Evolutionary conservation across 1,284 basidiomycete species (phyloP).

Genomic region (Sphaerobolus stellatus): DNA sequence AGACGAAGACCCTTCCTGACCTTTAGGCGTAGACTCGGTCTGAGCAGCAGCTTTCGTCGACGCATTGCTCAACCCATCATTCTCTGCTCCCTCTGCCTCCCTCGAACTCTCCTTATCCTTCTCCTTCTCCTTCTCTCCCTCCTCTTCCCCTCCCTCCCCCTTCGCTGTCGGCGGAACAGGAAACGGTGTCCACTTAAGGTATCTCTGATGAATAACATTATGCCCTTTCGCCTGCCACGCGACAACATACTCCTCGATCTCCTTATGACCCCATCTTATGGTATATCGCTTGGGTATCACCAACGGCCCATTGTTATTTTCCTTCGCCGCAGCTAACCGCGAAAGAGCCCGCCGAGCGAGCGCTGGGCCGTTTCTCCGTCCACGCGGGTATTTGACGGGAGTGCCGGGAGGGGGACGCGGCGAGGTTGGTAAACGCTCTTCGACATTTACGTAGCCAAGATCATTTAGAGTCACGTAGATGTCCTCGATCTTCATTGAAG

Average conservation of each 20-base stretch:
- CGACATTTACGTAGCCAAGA: constrained; percentile 73
- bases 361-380: constrained; percentile 55
- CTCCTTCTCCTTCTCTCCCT: not conserved
- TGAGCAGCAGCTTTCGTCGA: no score
- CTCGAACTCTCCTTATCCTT: no score
- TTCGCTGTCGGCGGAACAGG: constrained; percentile 62
- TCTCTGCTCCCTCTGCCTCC: no score
- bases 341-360: constrained; percentile 61
- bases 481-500: constrained; percentile 92
- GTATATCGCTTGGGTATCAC: constrained; percentile 73
- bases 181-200: constrained; percentile 95
- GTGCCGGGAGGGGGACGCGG: constrained; percentile 65
- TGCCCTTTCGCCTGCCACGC: constrained; percentile 83
- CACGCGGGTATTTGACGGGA: constrained; percentile 69
- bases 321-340: constrained; percentile 53
- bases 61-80: no score
- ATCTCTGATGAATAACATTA: constrained; percentile 77
- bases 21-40: constrained; percentile 3
- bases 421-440: constrained; percentile 49
- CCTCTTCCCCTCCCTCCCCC: constrained; percentile 19
- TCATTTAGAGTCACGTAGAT: constrained; percentile 77
- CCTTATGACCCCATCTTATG: constrained; percentile 72
- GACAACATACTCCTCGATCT: constrained; percentile 65
- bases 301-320: constrained; percentile 53
- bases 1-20: not conserved